Percentiles rank a stretch among this genome's conserved stretches.
These are phyloP conservation scores for Stemphylium lycopersici DNA, from an alignment of 2,329 filamentous ascomycete species.

Conservation along the genomic window DNA sequence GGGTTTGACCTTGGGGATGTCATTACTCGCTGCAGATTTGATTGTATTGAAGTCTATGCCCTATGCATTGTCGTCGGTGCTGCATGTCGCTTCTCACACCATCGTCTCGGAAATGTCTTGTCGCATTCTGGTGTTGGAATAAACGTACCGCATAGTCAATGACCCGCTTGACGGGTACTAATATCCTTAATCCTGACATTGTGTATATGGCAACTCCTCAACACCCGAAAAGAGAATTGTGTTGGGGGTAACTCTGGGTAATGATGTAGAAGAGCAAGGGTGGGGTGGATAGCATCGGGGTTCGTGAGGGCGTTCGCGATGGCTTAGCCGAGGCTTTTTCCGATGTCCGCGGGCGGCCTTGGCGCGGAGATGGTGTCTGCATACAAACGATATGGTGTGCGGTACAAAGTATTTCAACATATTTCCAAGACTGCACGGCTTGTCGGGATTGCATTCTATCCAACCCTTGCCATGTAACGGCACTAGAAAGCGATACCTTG, in stretches of 20 bases:
- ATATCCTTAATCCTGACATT: constrained; percentile 59
- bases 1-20: constrained; percentile 64
- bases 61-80: no score
- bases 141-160: constrained; percentile 63
- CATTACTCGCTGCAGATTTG: no score
- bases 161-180: constrained; percentile 63
- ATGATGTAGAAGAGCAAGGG: constrained; percentile 15
- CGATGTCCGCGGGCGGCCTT: constrained; percentile 10
- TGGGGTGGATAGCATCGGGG: constrained; percentile 19
- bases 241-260: not conserved
- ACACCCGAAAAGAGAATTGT: not conserved
- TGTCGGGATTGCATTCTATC: no score
- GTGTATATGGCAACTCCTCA: constrained; percentile 1
- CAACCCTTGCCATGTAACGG: no score
- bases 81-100: not conserved
- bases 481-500: no score
- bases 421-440: no score
- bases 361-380: not conserved
- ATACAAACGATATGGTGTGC: not conserved
- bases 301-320: constrained; percentile 6
- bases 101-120: not conserved
- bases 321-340: constrained; percentile 19
- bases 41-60: no score
- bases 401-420: not conserved
- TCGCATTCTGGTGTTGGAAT: not conserved